Evolutionary conservation across 2,329 filamentous ascomycete species (phyloP), one percentile per base, ranked within the genome.

Genomic region (Claviceps pazoutovae): DNA sequence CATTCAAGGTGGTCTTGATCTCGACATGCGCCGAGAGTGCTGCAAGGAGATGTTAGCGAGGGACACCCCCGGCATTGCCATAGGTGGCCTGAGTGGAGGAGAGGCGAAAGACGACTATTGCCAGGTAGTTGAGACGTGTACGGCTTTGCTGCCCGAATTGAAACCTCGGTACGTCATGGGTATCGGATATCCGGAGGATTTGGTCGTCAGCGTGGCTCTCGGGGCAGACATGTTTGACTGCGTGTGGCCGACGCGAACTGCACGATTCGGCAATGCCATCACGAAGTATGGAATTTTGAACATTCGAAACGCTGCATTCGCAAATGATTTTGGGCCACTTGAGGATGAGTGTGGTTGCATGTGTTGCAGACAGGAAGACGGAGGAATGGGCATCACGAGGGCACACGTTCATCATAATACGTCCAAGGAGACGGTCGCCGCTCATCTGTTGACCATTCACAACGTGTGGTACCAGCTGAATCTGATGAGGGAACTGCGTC

Each of bases 101-200:
- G 94, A 98, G 70, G 93, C 88, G 16, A 98, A 98, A 68, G 78
- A 80, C 26, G 86, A 93, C 61, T 98, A 91, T 64, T 98, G 93
- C 69, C 81, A 82, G 62, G 93, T 96, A 21, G 90, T 97, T 26
- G 78, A 82, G 54, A 83, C 88, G 2, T 97, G 93, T 66, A 97
- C 93, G 1, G 78, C 74, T 36, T 68, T 95, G 53, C 74, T 98
- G 17, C 94, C 94, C 0, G 84, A 91, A 53, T 74, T 86, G 55
- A 98, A 98, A 69, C 93, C 93, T n/a, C 79, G 93, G 65, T 98
- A 98, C 69, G 91, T 98, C 53, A 98, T 98, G 94, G 93, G 93
- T 17, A 93, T 98, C 59, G 89, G 93, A 13, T 98, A 96, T 66
- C 93, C 93, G 1, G 93, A 97, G 70, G 93, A 98, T 63, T 74